A percentile compares a stretch with the other conserved stretches of the same genome.
Conservation (phyloP, 2,329 filamentous ascomycete genomes). For the Pseudocercospora cruenta region DNA sequence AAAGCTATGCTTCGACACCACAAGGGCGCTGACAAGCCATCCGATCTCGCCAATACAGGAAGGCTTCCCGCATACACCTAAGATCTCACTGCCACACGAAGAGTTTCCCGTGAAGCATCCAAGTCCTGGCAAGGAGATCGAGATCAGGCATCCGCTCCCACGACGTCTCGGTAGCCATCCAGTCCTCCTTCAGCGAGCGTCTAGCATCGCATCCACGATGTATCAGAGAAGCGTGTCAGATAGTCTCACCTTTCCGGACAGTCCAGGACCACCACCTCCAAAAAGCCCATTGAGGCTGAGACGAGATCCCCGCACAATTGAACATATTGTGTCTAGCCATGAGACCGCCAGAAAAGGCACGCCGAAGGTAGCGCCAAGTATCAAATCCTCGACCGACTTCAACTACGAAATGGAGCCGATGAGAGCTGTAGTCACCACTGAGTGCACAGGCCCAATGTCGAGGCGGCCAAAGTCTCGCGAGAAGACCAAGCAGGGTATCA, state of each 20-base stretch:
- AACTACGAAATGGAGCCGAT: conserved; percentile 31
- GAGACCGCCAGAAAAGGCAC: conserved; percentile 28
- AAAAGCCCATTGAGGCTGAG: conserved; percentile 37
- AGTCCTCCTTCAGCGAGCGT: conserved; percentile 36
- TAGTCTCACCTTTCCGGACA: conserved; percentile 24
- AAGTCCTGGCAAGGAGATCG: conserved; percentile 31
- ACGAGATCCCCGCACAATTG: conserved; percentile 34
- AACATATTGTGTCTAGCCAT: conserved; percentile 29
- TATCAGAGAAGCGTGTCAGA: conserved; percentile 34
- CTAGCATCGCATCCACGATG: conserved; percentile 36
- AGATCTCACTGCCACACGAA: conserved; percentile 33
- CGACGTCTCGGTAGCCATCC: conserved; percentile 37
- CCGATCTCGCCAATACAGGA: conserved; percentile 17
- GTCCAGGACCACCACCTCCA: conserved; percentile 41
- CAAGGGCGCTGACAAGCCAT: conserved; percentile 30
- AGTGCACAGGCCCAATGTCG: conserved; percentile 38
- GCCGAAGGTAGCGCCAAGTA: conserved; percentile 35
- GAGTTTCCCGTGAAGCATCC: conserved; percentile 36
- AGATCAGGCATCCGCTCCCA: conserved; percentile 37
- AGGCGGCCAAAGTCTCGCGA: conserved; percentile 35
- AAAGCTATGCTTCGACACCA: conserved; percentile 29
- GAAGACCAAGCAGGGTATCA: conserved; percentile 22
- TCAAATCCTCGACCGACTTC: conserved; percentile 34
- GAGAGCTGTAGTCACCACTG: conserved; percentile 36
- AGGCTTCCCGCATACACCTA: conserved; percentile 16